Evolutionary conservation across 2,329 filamentous ascomycete genomes (phyloP).

Genomic region (Cryphonectria carpinicola): DNA sequence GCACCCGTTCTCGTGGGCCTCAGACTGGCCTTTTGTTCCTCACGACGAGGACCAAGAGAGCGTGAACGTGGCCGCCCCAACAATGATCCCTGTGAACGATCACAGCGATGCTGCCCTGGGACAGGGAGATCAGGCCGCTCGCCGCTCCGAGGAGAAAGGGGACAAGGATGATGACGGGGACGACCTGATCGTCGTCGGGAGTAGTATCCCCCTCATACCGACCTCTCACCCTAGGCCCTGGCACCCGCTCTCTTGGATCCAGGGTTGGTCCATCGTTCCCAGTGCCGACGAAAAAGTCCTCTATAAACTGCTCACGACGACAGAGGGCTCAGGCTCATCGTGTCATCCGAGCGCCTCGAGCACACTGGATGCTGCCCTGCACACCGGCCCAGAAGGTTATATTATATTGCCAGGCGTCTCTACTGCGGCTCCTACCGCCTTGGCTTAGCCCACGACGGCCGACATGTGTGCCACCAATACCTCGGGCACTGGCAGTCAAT

Average conservation of each 20-base stretch:
- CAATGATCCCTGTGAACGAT: neutral
- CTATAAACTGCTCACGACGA: neutral
- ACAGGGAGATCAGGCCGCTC: neutral
- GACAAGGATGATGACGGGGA: neutral
- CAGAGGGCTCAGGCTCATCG: neutral
- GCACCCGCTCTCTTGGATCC: neutral
- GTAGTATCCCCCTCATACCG: no score
- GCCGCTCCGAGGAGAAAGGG: neutral
- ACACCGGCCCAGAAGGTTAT: neutral
- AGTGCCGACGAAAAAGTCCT: neutral
- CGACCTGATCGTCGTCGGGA: neutral
- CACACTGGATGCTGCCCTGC: neutral
- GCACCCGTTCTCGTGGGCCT: conserved; percentile 6
- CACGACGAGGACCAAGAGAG: neutral
- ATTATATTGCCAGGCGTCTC: neutral
- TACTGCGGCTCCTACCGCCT: neutral
- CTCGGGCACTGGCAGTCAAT: neutral
- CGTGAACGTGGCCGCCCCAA: neutral
- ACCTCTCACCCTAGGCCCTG: neutral
- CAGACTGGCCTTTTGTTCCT: conserved; percentile 9
- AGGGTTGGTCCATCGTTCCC: neutral
- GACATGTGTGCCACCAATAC: neutral
- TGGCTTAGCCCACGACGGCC: neutral
- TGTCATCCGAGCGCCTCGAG: neutral
- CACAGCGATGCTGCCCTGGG: neutral